Percentiles rank a stretch among this genome's conserved stretches.
Conservation (phyloP, 768 basidiomycete genomes). For the Cyathus striatus region DNA sequence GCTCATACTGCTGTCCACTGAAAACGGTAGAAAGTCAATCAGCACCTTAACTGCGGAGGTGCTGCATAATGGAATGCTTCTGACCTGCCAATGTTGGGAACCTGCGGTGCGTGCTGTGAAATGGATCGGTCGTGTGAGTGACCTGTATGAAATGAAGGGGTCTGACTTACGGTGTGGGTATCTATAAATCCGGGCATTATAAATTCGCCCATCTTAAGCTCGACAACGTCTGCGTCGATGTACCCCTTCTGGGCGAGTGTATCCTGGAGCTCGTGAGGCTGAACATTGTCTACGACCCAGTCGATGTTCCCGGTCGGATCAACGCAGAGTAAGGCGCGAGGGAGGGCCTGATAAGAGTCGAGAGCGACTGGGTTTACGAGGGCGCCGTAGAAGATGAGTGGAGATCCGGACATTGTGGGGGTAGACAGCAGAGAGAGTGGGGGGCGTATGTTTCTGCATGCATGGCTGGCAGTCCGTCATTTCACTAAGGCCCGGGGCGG, state of each 20-base stretch:
- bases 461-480: too few species aligned
- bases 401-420: conserved; percentile 9
- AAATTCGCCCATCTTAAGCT: conserved; percentile 54
- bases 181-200: conserved; percentile 87
- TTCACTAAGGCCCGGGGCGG: too few species aligned
- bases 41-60: background rate
- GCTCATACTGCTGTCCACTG: conserved; percentile 80
- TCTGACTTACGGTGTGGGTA: conserved; percentile 74
- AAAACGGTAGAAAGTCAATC: background rate
- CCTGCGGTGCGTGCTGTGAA: conserved; percentile 72
- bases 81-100: conserved; percentile 66
- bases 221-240: conserved; percentile 33
- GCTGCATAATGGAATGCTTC: conserved; percentile 10
- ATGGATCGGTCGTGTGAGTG: background rate
- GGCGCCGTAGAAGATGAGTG: conserved; percentile 44
- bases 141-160: background rate
- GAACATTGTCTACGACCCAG: conserved; percentile 66
- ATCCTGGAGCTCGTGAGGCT: conserved; percentile 38
- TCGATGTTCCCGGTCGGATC: conserved; percentile 45
- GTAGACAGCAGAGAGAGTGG: too few species aligned
- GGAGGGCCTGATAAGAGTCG: conserved; percentile 37
- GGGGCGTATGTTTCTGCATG: too few species aligned
- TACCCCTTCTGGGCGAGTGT: conserved; percentile 48
- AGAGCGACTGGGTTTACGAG: conserved; percentile 49
- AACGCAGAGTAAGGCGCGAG: conserved; percentile 53